These are phyloP conservation scores for Acorus calamus DNA, from an alignment of 106 monocot genomes.

Conservation along the genomic window DNA sequence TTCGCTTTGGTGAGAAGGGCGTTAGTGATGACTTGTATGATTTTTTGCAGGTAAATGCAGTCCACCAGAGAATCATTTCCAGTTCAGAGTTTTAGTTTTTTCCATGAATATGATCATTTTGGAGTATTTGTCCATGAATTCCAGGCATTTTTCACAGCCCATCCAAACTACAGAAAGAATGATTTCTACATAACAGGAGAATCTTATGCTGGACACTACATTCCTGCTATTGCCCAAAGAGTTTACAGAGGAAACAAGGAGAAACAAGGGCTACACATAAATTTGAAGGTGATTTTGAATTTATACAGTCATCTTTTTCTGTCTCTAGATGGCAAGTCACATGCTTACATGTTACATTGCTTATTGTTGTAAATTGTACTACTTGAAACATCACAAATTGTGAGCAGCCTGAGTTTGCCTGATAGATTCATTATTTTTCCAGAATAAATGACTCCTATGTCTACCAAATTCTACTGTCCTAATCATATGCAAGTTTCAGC, in stretches of 20 bases:
- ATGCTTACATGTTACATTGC: too few species aligned
- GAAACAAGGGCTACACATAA: conserved; percentile 28
- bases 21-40: conserved; percentile 37
- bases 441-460: too few species aligned
- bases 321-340: not conserved
- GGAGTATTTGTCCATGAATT: not conserved
- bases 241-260: conserved; percentile 48
- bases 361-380: too few species aligned
- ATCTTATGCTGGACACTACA: conserved; percentile 44
- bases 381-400: too few species aligned
- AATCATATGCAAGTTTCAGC: too few species aligned
- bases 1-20: conserved; percentile 35
- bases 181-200: conserved; percentile 42
- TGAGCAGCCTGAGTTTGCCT: too few species aligned
- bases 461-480: too few species aligned
- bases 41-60: conserved; percentile 34
- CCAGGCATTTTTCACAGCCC: conserved; percentile 45
- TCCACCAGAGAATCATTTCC: not conserved
- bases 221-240: conserved; percentile 40
- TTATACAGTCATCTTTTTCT: conserved; percentile 1
- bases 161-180: conserved; percentile 26
- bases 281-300: conserved; percentile 30
- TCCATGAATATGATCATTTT: not conserved
- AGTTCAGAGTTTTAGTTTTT: not conserved
- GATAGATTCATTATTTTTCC: too few species aligned